Evolutionary conservation across 352 stramenopile genomes (phyloP).

Genomic region (Peronospora belbahrii): DNA sequence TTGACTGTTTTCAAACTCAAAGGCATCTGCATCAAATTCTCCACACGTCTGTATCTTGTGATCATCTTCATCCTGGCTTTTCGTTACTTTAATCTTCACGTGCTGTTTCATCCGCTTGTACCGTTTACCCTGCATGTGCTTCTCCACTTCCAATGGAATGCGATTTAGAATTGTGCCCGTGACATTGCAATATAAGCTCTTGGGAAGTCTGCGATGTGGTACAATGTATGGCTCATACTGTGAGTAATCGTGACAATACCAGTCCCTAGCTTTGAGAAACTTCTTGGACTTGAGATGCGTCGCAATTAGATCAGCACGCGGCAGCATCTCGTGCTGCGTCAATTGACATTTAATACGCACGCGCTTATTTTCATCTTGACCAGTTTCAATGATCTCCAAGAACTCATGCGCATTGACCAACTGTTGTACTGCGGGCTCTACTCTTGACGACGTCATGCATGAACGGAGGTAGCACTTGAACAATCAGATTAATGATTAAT

Average conservation of each 20-base stretch:
- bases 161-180: constrained; percentile 82
- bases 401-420: constrained; percentile 44
- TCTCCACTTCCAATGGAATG: constrained; percentile 84
- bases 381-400: constrained; percentile 42
- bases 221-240: constrained; percentile 90
- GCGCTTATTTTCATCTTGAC: constrained; percentile 37
- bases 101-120: constrained; percentile 77
- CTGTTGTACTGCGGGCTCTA: constrained; percentile 35
- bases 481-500: not conserved
- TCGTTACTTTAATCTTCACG: constrained; percentile 41
- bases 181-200: constrained; percentile 86
- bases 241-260: constrained; percentile 87
- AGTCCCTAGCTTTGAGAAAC: constrained; percentile 73
- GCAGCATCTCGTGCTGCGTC: constrained; percentile 76
- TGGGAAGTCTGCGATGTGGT: constrained; percentile 68
- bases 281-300: constrained; percentile 71
- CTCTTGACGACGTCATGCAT: constrained; percentile 3
- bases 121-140: constrained; percentile 84
- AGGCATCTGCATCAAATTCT: constrained; percentile 72
- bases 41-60: constrained; percentile 17
- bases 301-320: constrained; percentile 48
- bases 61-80: constrained; percentile 24
- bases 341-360: constrained; percentile 62
- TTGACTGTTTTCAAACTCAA: constrained; percentile 77
- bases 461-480: not conserved